Percentiles rank a stretch among this genome's conserved stretches.
phyloP scores from a whole-genome alignment of 108 stramenopile species.

The Conticribra weissflogii region DNA sequence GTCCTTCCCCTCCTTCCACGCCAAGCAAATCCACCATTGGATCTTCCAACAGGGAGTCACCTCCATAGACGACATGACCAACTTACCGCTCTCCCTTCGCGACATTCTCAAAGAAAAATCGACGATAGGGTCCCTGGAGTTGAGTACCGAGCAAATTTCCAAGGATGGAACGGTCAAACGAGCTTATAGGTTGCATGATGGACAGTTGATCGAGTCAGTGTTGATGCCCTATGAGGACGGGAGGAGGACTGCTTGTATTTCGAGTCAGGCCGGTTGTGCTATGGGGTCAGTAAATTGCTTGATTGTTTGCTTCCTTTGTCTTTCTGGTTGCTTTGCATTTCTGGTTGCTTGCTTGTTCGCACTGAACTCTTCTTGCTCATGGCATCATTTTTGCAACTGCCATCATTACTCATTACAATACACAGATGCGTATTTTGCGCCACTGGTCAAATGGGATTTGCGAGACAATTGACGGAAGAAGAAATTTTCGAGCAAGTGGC shows the following conservation, averaged over 20 bases:
- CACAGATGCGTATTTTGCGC: constrained; percentile 62
- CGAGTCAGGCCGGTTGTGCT: constrained; percentile 96
- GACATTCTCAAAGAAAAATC: constrained; percentile 57
- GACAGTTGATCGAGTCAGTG: constrained; percentile 94
- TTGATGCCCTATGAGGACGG: constrained; percentile 98
- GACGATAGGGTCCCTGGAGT: constrained; percentile 56
- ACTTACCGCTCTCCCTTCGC: constrained; percentile 81
- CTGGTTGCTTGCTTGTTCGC: too few species aligned
- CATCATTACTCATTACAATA: too few species aligned
- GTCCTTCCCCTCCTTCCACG: constrained; percentile 84
- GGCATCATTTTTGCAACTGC: too few species aligned
- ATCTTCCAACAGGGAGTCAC: constrained; percentile 77
- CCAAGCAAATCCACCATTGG: constrained; percentile 87
- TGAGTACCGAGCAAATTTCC: constrained; percentile 68
- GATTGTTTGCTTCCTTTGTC: too few species aligned
- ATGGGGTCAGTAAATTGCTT: too few species aligned
- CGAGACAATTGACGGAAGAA: constrained; percentile 86
- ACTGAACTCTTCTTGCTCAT: too few species aligned
- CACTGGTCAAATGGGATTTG: constrained; percentile 97
- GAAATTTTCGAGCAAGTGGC: constrained; percentile 95
- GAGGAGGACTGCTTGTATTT: constrained; percentile 95
- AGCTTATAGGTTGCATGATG: constrained; percentile 88
- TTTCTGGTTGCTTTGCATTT: too few species aligned
- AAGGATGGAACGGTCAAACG: constrained; percentile 95
- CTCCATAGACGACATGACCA: constrained; percentile 81